Conservation (phyloP, 83 land plant species). For the Picea engelmannii region DNA sequence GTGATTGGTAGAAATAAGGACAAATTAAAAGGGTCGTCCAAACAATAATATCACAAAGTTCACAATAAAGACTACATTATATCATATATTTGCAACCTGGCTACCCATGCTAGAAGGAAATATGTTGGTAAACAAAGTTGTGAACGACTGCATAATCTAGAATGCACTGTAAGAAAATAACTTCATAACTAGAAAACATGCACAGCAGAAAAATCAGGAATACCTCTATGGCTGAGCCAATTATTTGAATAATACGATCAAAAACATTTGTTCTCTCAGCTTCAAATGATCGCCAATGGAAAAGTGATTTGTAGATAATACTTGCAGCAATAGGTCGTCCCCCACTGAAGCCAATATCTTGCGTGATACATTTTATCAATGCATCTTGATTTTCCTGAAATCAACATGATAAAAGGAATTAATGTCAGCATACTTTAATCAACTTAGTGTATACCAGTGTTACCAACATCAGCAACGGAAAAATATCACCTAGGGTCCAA, state of each 20-base stretch:
- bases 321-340: constrained; percentile 88
- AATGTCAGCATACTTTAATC: not conserved
- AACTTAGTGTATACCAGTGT: constrained; percentile 22
- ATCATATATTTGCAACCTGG: not conserved
- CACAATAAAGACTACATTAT: constrained; percentile 6
- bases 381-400: constrained; percentile 88
- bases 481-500: too few relatives aligned
- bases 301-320: constrained; percentile 86
- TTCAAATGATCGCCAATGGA: constrained; percentile 97
- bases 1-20: not conserved
- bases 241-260: constrained; percentile 89
- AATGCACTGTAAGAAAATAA: not conserved
- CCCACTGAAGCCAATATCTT: constrained; percentile 84
- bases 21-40: too few relatives aligned
- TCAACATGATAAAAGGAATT: constrained; percentile 5
- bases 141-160: too few relatives aligned
- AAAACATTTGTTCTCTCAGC: constrained; percentile 91
- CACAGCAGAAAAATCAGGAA: not conserved
- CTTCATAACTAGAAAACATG: not conserved
- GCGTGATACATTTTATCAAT: constrained; percentile 75
- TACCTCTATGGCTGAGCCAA: constrained; percentile 90
- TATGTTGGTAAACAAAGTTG: too few relatives aligned
- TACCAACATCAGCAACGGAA: too few relatives aligned
- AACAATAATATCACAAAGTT: constrained; percentile 18
- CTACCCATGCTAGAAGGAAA: too few relatives aligned